Evolutionary conservation across 1,284 basidiomycete genomes (phyloP).

Genomic region (Boletus calvinii): DNA sequence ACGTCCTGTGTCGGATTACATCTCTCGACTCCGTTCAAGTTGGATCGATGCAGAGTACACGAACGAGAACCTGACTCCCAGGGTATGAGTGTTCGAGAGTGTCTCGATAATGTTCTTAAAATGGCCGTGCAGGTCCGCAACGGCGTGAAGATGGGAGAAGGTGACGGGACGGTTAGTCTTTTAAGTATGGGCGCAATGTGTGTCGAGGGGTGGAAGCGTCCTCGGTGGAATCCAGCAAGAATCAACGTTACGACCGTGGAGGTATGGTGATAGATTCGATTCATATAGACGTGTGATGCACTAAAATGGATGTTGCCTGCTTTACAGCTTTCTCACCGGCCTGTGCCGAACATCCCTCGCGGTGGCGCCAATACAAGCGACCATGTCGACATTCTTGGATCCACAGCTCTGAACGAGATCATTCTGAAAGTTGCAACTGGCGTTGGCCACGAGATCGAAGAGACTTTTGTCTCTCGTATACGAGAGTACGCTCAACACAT

Average conservation of each 20-base stretch:
- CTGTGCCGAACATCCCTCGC: slow-evolving; percentile 72
- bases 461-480: slow-evolving; percentile 80
- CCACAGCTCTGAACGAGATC: slow-evolving; percentile 86
- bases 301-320: slow-evolving; percentile 10
- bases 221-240: slow-evolving; percentile 91
- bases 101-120: background rate
- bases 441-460: slow-evolving; percentile 64
- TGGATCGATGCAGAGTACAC: slow-evolving; percentile 87
- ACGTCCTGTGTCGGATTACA: slow-evolving; percentile 57
- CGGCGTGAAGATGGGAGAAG: slow-evolving; percentile 89
- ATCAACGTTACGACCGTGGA: slow-evolving; percentile 88
- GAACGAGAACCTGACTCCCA: slow-evolving; percentile 60
- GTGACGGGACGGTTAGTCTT: slow-evolving; percentile 93
- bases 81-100: slow-evolving; percentile 38
- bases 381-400: slow-evolving; percentile 94
- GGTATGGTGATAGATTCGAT: slow-evolving; percentile 39
- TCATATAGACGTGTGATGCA: slow-evolving; percentile 2
- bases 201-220: slow-evolving; percentile 89
- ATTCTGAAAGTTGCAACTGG: slow-evolving; percentile 87
- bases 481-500: slow-evolving; percentile 74
- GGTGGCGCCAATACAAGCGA: slow-evolving; percentile 91
- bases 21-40: slow-evolving; percentile 50
- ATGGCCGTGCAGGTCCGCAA: slow-evolving; percentile 55
- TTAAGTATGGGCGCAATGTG: slow-evolving; percentile 95
- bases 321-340: slow-evolving; percentile 79